Base-by-base conservation (phyloP, 192 early-diverging fungal species). In the Chytriomyces hyalinus region DNA sequence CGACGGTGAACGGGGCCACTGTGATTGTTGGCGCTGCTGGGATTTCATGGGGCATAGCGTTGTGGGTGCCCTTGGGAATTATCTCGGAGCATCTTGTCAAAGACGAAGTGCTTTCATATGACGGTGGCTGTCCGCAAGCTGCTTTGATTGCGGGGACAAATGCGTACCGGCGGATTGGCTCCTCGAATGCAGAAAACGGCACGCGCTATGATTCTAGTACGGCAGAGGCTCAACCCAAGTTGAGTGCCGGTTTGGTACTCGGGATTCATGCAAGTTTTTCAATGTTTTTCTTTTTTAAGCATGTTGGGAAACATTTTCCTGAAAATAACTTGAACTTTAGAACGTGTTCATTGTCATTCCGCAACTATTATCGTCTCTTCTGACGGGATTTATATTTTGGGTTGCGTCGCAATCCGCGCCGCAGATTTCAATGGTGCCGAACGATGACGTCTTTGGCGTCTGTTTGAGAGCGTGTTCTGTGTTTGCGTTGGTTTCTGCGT, bases 321-420 rank as follows among this genome's bases (percentile, higher is more conserved):
- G 36, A 36, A 36, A 36, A 36, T 36, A 36, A 36, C 36, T 36
- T 36, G 20, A 59, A n/a, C 57, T n/a, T n/a, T 20, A 59, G 57
- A 99, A 99, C 79, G 92, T 98, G 78, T 97, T 94, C 78, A 92
- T 97, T 65, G 94, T 96, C 5, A 76, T 96, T 59, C 97, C 97
- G 13, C 97, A 99, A 81, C 95, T 99, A 79, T 81, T 91, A 4
- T 91, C 91, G 15, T 92, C 94, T 8, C 80, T 95, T 61, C 81
- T 94, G 28, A 91, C 90, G 72, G 88, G 91, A 79, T 80, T 92
- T 6, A 73, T 94, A 36, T 92, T 96, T 81, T 88, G 85, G 62
- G 36, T 36, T 26, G 92, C 13, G 86, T 97, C 15, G 92, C 92
- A 62, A 69, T 70, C 77, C 47, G 48, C 71, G 13, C 36, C 5